Percentiles rank a stretch among this genome's conserved stretches.
phyloP scores from a whole-genome alignment of 352 stramenopile genomes.

The Phytophthora syringae region DNA sequence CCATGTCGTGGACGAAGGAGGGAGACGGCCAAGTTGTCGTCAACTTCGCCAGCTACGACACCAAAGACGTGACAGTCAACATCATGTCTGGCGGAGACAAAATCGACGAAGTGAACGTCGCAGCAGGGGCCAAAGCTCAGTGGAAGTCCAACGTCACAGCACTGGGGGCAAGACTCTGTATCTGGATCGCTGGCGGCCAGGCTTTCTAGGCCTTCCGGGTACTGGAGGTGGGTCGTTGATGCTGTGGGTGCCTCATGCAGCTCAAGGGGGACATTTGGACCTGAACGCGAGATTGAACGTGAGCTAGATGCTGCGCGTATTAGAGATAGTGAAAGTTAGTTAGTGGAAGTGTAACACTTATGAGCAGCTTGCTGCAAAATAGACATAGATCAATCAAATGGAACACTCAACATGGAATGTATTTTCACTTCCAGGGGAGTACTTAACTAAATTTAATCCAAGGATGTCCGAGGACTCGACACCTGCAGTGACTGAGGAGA shows the following conservation, averaged over 20 bases:
- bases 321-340: conserved; percentile 8
- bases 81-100: conserved; percentile 39
- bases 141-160: conserved; percentile 32
- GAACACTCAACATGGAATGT: too few species aligned
- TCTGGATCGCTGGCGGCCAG: conserved; percentile 34
- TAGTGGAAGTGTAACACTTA: conserved; percentile 9
- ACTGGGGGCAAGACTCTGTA: conserved; percentile 38
- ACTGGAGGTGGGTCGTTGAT: conserved; percentile 37
- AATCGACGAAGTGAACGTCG: conserved; percentile 52
- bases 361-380: conserved; percentile 11
- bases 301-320: conserved; percentile 24
- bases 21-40: conserved; percentile 55
- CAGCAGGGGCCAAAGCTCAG: conserved; percentile 21
- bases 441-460: conserved; percentile 17
- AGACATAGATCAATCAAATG: not conserved
- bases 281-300: conserved; percentile 29
- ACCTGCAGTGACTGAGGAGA: conserved; percentile 3
- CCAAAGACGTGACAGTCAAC: conserved; percentile 40
- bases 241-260: conserved; percentile 35
- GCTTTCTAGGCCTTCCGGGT: conserved; percentile 33
- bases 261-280: conserved; percentile 35
- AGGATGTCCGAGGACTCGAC: not conserved
- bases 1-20: conserved; percentile 45
- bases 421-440: too few species aligned
- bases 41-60: conserved; percentile 46